Evolutionary conservation across 148 eudicot genomes (phyloP).

Genomic region (Rhododendron molle): DNA sequence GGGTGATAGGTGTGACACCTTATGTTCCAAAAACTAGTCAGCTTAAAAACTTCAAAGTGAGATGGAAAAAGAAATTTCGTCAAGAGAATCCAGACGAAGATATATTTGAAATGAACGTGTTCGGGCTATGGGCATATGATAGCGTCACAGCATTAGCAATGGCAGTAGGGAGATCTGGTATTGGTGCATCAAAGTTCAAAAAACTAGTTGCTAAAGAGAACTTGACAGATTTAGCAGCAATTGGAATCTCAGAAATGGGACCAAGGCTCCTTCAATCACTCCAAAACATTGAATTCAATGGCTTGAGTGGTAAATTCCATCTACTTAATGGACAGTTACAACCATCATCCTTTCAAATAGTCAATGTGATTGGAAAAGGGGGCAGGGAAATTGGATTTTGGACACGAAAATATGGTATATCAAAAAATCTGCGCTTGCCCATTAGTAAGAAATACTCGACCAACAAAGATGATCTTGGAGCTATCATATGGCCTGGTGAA

Average conservation of each 20-base stretch:
- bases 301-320: conserved; percentile 56
- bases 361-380: conserved; percentile 37
- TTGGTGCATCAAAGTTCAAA: conserved; percentile 17
- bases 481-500: conserved; percentile 66
- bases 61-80: conserved; percentile 38
- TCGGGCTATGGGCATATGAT: conserved; percentile 67
- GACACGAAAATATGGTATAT: conserved; percentile 41
- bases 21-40: conserved; percentile 32
- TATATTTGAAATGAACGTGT: conserved; percentile 26
- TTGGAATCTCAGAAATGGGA: conserved; percentile 47
- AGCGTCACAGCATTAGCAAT: conserved; percentile 44
- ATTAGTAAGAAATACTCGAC: conserved; percentile 12
- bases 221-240: conserved; percentile 32
- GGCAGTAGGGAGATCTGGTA: conserved; percentile 36
- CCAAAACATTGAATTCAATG: conserved; percentile 30
- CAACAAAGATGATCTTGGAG: conserved; percentile 26
- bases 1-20: conserved; percentile 62
- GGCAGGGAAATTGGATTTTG: conserved; percentile 50
- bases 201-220: conserved; percentile 1
- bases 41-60: conserved; percentile 23
- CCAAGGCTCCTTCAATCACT: conserved; percentile 30
- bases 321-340: conserved; percentile 41
- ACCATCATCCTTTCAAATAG: conserved; percentile 30
- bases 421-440: neutral
- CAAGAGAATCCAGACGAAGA: conserved; percentile 34